Evolutionary conservation across 495 filamentous ascomycete species (phyloP).

Genomic region (Opeltia flavorubescens): DNA sequence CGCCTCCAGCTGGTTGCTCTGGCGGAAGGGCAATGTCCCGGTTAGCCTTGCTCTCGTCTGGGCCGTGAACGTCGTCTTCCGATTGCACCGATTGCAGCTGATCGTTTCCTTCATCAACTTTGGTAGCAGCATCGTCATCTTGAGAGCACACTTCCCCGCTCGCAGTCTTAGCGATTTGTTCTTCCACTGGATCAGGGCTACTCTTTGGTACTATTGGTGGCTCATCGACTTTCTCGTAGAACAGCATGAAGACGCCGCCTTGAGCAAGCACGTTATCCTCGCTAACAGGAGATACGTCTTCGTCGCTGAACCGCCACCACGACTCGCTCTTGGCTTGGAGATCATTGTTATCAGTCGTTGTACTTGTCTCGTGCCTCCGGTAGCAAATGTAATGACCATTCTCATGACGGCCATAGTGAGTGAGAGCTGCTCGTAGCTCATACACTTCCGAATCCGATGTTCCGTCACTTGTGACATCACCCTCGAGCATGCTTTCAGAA

Average conservation of each 20-base stretch:
- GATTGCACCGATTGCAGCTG: no score
- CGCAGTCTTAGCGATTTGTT: no score
- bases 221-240: conserved; percentile 50
- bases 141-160: no score
- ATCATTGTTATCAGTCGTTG: conserved; percentile 22
- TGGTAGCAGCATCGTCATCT: no score
- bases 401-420: conserved; percentile 81
- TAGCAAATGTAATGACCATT: conserved; percentile 96
- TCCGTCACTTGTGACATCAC: conserved; percentile 22
- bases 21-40: no score
- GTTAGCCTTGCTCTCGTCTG: no score
- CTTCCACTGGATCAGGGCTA: no score
- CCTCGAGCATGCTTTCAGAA: conserved; percentile 52
- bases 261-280: conserved; percentile 63
- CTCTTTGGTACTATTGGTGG: no score
- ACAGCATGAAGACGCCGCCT: conserved; percentile 90
- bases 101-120: no score
- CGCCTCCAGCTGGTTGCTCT: no score
- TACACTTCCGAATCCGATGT: conserved; percentile 43
- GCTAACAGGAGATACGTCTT: conserved; percentile 58
- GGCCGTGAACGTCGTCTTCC: no score
- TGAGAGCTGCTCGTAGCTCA: conserved; percentile 70
- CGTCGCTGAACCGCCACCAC: conserved; percentile 83
- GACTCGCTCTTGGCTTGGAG: conserved; percentile 25
- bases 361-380: conserved; percentile 42